Percentiles rank a stretch among this genome's conserved stretches.
phyloP scores from a whole-genome alignment of 2,329 filamentous ascomycete genomes.

The Colletotrichum shisoi region DNA sequence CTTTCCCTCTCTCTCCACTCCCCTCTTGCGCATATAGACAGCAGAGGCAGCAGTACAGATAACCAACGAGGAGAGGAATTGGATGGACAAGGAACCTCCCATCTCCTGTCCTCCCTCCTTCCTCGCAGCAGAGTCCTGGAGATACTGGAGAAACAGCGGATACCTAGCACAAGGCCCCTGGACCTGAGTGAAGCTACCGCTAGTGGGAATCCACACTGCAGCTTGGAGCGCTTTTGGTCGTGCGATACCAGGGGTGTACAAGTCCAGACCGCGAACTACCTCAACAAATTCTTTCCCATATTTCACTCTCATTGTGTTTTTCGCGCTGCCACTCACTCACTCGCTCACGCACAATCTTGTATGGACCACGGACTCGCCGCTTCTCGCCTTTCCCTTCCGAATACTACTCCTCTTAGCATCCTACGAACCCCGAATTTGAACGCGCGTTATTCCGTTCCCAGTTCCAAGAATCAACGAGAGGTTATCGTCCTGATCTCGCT shows the following conservation, averaged over 20 bases:
- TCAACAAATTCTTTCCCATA: slow-evolving; percentile 40
- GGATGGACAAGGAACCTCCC: slow-evolving; percentile 1
- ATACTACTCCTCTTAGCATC: slow-evolving; percentile 30
- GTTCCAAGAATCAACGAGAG: not conserved
- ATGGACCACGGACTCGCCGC: slow-evolving; percentile 32
- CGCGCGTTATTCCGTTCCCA: slow-evolving; percentile 26
- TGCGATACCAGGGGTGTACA: slow-evolving; percentile 36
- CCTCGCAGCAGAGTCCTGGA: slow-evolving; percentile 4
- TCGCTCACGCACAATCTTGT: not conserved
- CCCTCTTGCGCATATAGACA: not conserved
- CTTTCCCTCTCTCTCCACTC: not conserved
- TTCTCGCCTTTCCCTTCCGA: slow-evolving; percentile 18
- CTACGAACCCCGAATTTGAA: slow-evolving; percentile 18
- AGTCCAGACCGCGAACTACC: slow-evolving; percentile 32
- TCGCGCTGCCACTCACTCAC: slow-evolving; percentile 8
- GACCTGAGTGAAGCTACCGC: slow-evolving; percentile 33
- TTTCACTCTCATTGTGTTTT: slow-evolving; percentile 12
- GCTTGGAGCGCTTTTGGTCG: slow-evolving; percentile 23
- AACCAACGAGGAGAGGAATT: not conserved
- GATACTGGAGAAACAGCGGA: slow-evolving; percentile 29
- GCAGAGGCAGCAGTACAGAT: not conserved
- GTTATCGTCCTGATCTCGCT: not conserved
- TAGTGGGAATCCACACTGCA: slow-evolving; percentile 30
- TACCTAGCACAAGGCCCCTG: slow-evolving; percentile 24
- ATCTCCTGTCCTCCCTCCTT: not conserved